A percentile compares a stretch with the other conserved stretches of the same genome.
Evolutionary conservation across 2,329 filamentous ascomycete species (phyloP).

Genomic region (Juglanconis juglandina): DNA sequence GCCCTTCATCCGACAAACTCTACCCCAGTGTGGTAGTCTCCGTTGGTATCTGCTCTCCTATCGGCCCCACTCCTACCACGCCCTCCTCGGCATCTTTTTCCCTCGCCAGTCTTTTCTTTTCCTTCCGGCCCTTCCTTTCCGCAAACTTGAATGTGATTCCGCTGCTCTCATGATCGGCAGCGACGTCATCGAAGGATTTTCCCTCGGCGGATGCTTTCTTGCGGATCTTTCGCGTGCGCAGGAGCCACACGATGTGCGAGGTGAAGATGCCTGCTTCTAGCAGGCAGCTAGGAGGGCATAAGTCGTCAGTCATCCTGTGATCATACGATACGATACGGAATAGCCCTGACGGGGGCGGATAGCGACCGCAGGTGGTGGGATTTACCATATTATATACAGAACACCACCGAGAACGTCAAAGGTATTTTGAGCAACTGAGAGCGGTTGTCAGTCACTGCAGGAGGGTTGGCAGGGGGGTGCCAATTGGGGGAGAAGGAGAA

Average conservation of each 20-base stretch:
- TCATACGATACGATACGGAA: slow-evolving; percentile 5
- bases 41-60: background rate
- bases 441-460: slow-evolving; percentile 18
- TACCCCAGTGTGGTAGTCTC: background rate
- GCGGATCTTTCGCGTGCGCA: slow-evolving; percentile 51
- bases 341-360: background rate
- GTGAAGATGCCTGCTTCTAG: slow-evolving; percentile 59
- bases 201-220: slow-evolving; percentile 48
- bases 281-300: slow-evolving; percentile 37
- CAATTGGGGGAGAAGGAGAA: background rate
- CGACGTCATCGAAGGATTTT: slow-evolving; percentile 54
- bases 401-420: slow-evolving; percentile 61
- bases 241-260: slow-evolving; percentile 57
- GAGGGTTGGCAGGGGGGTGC: background rate
- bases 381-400: slow-evolving; percentile 59
- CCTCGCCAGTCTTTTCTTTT: background rate
- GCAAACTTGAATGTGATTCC: slow-evolving; percentile 35
- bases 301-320: background rate
- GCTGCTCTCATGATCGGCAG: slow-evolving; percentile 30
- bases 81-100: slow-evolving; percentile 1
- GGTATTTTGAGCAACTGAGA: slow-evolving; percentile 52
- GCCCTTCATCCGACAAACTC: background rate
- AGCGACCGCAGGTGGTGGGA: background rate
- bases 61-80: background rate
- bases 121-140: slow-evolving; percentile 26